phyloP scores from a whole-genome alignment of 805 yeast genomes.

The Pichia californica region DNA sequence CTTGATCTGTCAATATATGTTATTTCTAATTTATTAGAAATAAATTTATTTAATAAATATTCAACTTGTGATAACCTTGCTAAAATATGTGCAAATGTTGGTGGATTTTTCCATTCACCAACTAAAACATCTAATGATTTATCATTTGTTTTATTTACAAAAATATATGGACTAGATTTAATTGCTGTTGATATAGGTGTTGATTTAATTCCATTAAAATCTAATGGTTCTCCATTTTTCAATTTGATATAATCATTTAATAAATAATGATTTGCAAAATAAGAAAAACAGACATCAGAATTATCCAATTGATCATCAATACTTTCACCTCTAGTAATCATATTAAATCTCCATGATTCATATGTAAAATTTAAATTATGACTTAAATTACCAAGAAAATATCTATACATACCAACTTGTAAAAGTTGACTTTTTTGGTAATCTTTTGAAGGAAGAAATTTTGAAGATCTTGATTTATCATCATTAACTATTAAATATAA shows the following conservation, averaged over 20 bases:
- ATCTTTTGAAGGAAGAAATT: conserved; percentile 33
- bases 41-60: conserved; percentile 30
- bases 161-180: neutral
- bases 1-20: conserved; percentile 4
- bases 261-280: conserved; percentile 33
- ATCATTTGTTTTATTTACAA: conserved; percentile 1
- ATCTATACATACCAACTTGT: conserved; percentile 58
- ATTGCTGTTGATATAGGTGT: neutral
- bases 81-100: conserved; percentile 52
- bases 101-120: conserved; percentile 44
- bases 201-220: conserved; percentile 31
- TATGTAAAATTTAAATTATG: conserved; percentile 30
- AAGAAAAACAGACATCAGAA: conserved; percentile 32
- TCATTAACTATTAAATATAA: conserved; percentile 40
- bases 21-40: conserved; percentile 36
- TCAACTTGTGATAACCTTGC: conserved; percentile 47
- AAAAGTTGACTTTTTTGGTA: conserved; percentile 32
- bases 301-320: conserved; percentile 43
- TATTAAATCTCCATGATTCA: conserved; percentile 39
- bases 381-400: conserved; percentile 37
- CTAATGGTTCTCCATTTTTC: conserved; percentile 39
- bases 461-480: conserved; percentile 51
- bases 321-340: conserved; percentile 40
- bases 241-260: conserved; percentile 38
- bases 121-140: conserved; percentile 1